phyloP scores from a whole-genome alignment of 176 grass and related monocot species.

The Oryza coarctata region DNA sequence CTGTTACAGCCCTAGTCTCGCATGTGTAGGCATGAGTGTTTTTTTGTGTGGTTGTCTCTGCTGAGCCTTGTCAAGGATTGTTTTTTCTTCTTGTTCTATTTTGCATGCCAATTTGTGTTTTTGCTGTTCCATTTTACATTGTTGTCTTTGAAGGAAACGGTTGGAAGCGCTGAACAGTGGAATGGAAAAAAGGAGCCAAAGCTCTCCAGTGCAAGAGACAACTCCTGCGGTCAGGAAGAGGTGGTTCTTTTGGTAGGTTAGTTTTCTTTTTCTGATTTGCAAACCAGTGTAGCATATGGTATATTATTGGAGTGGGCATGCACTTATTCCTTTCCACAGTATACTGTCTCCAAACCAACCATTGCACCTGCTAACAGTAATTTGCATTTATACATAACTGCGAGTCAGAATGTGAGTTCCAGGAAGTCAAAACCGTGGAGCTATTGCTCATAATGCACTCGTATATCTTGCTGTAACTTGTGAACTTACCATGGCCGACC shows the following conservation, averaged over 20 bases:
- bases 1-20: background rate
- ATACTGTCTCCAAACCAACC: background rate
- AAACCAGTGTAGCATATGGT: slow-evolving; percentile 15
- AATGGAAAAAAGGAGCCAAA: slow-evolving; percentile 51
- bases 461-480: background rate
- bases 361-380: slow-evolving; percentile 15
- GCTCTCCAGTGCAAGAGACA: background rate
- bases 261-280: background rate
- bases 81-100: background rate
- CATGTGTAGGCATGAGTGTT: background rate
- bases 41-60: background rate
- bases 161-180: slow-evolving; percentile 74
- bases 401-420: background rate
- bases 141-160: slow-evolving; percentile 54
- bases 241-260: slow-evolving; percentile 44
- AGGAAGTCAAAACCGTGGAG: background rate
- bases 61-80: slow-evolving; percentile 1
- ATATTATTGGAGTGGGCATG: background rate
- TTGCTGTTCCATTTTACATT: background rate
- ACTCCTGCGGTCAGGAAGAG: slow-evolving; percentile 29
- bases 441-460: background rate
- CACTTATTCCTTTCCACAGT: background rate
- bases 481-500: background rate
- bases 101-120: background rate
- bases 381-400: slow-evolving; percentile 10